These are phyloP conservation scores for Diplotaxis tenuifolia DNA, from an alignment of 345 rosid genomes.

Conservation along the genomic window DNA sequence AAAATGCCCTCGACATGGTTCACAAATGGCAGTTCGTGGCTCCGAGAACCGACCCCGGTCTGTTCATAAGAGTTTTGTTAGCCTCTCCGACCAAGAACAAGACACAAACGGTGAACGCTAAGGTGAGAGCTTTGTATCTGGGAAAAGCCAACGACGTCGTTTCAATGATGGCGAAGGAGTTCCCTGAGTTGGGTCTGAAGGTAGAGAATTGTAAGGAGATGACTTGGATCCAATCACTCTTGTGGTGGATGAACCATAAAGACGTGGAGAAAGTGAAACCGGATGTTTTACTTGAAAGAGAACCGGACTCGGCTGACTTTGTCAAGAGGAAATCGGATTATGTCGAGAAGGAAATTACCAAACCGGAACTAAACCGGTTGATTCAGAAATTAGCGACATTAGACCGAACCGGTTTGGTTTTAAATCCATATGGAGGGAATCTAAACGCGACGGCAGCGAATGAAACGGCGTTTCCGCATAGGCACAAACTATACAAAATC, in stretches of 20 bases:
- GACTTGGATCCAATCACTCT: constrained; percentile 49
- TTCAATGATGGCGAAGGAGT: constrained; percentile 22
- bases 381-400: constrained; percentile 31
- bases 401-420: constrained; percentile 32
- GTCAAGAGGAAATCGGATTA: constrained; percentile 58
- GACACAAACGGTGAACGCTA: constrained; percentile 33
- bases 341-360: constrained; percentile 41
- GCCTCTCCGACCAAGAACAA: constrained; percentile 14
- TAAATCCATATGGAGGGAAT: constrained; percentile 59
- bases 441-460: constrained; percentile 41
- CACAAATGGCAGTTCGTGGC: constrained; percentile 41
- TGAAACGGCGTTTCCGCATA: constrained; percentile 52
- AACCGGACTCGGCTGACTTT: constrained; percentile 15
- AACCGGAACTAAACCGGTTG: constrained; percentile 29
- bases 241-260: constrained; percentile 35
- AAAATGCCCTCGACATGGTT: constrained; percentile 42
- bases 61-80: constrained; percentile 31
- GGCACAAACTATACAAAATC: constrained; percentile 47
- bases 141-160: constrained; percentile 40
- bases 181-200: constrained; percentile 50
- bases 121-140: constrained; percentile 37
- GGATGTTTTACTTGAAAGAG: constrained; percentile 36
- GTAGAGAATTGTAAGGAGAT: constrained; percentile 42
- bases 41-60: constrained; percentile 32
- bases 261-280: constrained; percentile 12